Conservation (phyloP, 169 alveolate genomes). For the Theileria annulata region DNA sequence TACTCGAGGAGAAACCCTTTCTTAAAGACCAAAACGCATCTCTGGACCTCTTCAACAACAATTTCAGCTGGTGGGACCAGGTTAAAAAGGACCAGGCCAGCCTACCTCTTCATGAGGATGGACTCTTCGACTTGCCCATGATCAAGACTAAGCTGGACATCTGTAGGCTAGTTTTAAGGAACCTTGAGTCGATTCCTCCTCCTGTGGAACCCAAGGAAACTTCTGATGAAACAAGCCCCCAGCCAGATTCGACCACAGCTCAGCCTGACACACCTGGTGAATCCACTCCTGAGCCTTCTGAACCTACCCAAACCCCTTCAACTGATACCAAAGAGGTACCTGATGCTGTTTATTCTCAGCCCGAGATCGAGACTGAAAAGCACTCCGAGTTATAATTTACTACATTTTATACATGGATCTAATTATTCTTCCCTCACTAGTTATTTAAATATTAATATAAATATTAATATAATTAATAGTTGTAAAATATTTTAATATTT, state of each 20-base stretch:
- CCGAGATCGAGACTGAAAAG: neutral
- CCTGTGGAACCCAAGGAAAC: neutral
- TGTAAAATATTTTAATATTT: too few relatives aligned
- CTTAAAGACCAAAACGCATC: conserved; percentile 13
- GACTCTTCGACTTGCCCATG: conserved; percentile 23
- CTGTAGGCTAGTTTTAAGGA: conserved; percentile 20
- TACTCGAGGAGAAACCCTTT: conserved; percentile 47
- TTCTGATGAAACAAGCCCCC: neutral
- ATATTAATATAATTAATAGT: too few relatives aligned
- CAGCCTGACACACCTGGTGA: neutral
- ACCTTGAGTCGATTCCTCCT: conserved; percentile 27
- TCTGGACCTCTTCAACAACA: conserved; percentile 22
- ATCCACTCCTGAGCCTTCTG: neutral
- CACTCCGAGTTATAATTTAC: conserved; percentile 8
- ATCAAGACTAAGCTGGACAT: conserved; percentile 30
- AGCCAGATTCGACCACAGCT: neutral
- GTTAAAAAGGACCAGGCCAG: conserved; percentile 43
- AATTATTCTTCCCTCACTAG: neutral
- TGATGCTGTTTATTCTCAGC: neutral
- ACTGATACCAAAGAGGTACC: neutral
- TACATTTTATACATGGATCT: neutral
- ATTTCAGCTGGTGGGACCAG: conserved; percentile 54
- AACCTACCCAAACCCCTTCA: neutral
- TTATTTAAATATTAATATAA: too few relatives aligned
- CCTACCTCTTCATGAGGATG: conserved; percentile 40